Conservation (phyloP, 106 monocot genomes). For the Amphibolis antarctica region DNA sequence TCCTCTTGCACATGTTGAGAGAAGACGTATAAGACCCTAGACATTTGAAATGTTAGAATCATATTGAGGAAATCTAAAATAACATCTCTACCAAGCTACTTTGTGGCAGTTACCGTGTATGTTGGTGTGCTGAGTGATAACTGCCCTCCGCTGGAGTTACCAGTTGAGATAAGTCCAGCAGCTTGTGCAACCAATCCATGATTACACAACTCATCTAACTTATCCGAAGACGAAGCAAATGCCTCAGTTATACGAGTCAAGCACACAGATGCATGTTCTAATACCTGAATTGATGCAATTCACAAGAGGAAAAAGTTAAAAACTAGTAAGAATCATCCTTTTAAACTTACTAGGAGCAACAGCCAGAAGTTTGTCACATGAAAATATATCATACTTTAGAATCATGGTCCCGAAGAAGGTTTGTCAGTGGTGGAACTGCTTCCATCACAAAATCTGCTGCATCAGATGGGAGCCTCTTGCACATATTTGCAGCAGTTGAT, state of each 20-base stretch:
- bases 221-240: slow-evolving; percentile 70
- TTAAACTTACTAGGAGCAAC: no score
- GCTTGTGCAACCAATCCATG: slow-evolving; percentile 83
- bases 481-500: slow-evolving; percentile 98
- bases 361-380: no score
- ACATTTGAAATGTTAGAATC: background rate
- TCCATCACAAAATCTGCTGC: slow-evolving; percentile 99
- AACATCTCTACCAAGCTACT: background rate
- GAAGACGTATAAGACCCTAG: slow-evolving; percentile 85
- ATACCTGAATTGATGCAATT: slow-evolving; percentile 30
- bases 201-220: slow-evolving; percentile 78
- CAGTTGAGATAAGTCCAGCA: slow-evolving; percentile 61
- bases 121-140: slow-evolving; percentile 79
- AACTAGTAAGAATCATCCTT: background rate
- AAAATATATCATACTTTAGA: slow-evolving; percentile 39
- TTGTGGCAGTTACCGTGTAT: slow-evolving; percentile 46
- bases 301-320: background rate
- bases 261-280: slow-evolving; percentile 75
- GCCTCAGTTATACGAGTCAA: slow-evolving; percentile 75
- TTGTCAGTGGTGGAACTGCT: slow-evolving; percentile 85
- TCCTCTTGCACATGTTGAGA: slow-evolving; percentile 93
- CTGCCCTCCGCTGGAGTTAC: slow-evolving; percentile 65
- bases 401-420: slow-evolving; percentile 88
- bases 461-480: slow-evolving; percentile 93
- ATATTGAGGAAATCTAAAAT: no score